These are phyloP conservation scores for Zalaria obscura DNA, from an alignment of 2,329 filamentous ascomycete genomes.

Conservation along the genomic window DNA sequence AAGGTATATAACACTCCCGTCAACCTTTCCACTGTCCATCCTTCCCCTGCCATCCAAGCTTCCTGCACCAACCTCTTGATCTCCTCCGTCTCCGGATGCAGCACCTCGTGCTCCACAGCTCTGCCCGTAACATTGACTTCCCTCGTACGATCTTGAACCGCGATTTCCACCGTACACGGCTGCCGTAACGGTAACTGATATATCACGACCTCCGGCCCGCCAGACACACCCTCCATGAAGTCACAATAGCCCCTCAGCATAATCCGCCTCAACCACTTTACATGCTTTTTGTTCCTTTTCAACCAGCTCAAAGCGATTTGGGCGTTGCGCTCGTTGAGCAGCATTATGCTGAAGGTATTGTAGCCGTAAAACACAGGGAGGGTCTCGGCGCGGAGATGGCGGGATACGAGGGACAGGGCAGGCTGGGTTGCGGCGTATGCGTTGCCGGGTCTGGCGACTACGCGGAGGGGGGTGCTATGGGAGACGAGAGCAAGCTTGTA, in stretches of 20 bases:
- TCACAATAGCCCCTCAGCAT: background rate
- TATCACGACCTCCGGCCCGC: background rate
- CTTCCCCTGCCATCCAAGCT: background rate
- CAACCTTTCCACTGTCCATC: background rate
- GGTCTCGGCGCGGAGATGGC: background rate
- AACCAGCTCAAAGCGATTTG: background rate
- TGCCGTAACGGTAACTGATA: background rate
- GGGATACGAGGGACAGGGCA: background rate
- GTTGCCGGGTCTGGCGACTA: background rate
- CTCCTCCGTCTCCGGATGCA: background rate
- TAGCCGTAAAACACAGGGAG: background rate
- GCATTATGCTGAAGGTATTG: background rate
- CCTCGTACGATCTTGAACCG: background rate
- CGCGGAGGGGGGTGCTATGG: slow-evolving; percentile 32
- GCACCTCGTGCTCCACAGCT: background rate
- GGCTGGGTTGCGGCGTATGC: background rate
- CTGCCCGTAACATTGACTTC: background rate
- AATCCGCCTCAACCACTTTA: background rate
- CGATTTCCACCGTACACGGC: background rate
- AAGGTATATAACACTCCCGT: background rate
- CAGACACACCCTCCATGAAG: background rate
- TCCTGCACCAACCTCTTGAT: background rate
- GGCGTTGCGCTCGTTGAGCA: background rate
- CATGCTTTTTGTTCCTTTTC: background rate
- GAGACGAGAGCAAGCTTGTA: slow-evolving; percentile 20